Evolutionary conservation across 108 stramenopile species (phyloP), one percentile per base, ranked within the genome.

Genomic region (Fragilaria crotonensis): DNA sequence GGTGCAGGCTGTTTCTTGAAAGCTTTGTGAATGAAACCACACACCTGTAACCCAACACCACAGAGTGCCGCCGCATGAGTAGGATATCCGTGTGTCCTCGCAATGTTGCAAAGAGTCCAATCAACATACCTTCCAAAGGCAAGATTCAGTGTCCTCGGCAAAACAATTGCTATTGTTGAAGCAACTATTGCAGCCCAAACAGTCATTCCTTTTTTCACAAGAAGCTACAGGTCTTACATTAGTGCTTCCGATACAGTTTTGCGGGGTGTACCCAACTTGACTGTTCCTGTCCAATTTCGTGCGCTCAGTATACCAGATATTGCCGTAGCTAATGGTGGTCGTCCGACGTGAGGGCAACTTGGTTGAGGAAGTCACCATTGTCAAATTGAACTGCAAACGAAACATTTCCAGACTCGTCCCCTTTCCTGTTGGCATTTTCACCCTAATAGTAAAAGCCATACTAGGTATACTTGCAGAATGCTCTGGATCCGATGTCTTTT

Each of bases 401-500:
- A 3, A 52, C 26, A 46, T 2, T 3, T 26, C 11, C 25, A 25
- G 21, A 25, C 18, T 3, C 2, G 23, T 26, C 51, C 22, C 18
- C 2, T 3, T 52, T 52, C 17, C 1, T 3, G 22, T 22, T 1
- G 25, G 26, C 51, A 25, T 25, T 18, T 52, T 3, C 11, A 26
- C 51, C 51, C 51, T 25, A 52, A 22, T 52, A 52, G 26, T 52
- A 52, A 2, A 18, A 3, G 4, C 11, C 11, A 22, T n/a, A n/a
- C n/a, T 52, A 25, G 2, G 51, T 3, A 17, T 18, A 52, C 17
- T 25, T 18, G 26, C 23, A 21, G 11, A 25, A 52, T 25, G 26
- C 51, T 25, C 51, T 21, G 26, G 51, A 52, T 52, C 51, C 51
- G 25, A 52, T 25, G 2, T 52, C 51, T 26, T 52, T 52, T 3